Base-by-base conservation (phyloP, 2,329 filamentous ascomycete genomes). In the Ustilaginoidea virens region DNA sequence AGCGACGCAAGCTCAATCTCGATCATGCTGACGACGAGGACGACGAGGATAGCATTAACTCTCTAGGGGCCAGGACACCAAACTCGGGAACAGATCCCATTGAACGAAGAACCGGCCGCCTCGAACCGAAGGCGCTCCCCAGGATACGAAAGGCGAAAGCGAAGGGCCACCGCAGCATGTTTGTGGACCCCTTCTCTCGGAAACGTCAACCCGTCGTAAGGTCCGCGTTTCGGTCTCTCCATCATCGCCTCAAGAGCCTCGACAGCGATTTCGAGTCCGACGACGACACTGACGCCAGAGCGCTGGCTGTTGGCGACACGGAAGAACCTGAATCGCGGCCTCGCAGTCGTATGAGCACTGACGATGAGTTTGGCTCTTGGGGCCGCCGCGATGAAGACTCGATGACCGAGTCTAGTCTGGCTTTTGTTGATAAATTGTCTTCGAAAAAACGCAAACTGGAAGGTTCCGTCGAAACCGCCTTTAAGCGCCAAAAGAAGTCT, bases 281-380 rank as follows among this genome's bases (percentile, higher is more conserved):
- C 38, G 86, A 92, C 39, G 85, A 94, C 32, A 59, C 53, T 2
- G 68, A 71, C 37, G 69, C 69, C 26, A 55, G 58, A 22, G 56
- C 57, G 19, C 33, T 52, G 17, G 72, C 78, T 9, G 71, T 69
- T 9, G 66, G 76, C 25, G 83, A 86, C 47, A 92, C 81, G 0
- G 86, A 92, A 47, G 86, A 90, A 39, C 74, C 74, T 19, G 86
- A 90, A 35, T 92, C 81, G 37, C 71, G 79, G 23, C 79, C 79
- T 27, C 73, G 75, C 25, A 93, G 81, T 50, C 81, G 79, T 23
- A 67, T 74, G 62, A 72, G 66, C 44, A 66, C 66, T 2, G 70
- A 76, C 33, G 69, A 74, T 28, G 64, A 69, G 32, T 52, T 48
- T 3, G 54, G 45, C 2, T 52, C 51, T 1, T 62, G 62, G 54